Evolutionary conservation across 169 alveolate species (phyloP).

Genomic region (Eimeria tenella): DNA sequence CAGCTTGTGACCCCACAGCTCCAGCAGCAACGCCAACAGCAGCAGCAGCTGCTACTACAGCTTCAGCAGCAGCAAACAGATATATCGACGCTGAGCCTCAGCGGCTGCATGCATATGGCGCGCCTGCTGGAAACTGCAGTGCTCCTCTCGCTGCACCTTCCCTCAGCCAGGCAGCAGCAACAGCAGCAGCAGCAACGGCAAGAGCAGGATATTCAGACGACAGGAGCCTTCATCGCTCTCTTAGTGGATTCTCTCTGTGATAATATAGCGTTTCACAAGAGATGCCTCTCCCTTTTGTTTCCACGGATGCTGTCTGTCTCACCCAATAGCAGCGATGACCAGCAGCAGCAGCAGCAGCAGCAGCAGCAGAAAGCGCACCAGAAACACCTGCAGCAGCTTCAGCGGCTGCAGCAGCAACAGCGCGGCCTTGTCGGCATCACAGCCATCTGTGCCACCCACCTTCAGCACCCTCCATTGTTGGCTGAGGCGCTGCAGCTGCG

Average conservation of each 20-base stretch:
- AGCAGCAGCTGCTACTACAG: neutral
- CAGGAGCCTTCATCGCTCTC: neutral
- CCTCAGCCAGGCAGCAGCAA: neutral
- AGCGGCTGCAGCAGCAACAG: conserved; percentile 41
- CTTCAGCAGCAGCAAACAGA: neutral
- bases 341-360: neutral
- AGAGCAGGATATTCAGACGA: neutral
- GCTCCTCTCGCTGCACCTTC: conserved; percentile 11
- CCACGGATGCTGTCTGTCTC: neutral
- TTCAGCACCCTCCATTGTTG: neutral
- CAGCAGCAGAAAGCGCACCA: neutral
- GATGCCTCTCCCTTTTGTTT: neutral
- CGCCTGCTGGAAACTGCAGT: conserved; percentile 16
- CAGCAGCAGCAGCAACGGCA: neutral
- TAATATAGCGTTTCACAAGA: neutral
- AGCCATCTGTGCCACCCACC: conserved; percentile 35
- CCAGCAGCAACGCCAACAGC: conserved; percentile 10
- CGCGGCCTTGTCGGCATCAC: conserved; percentile 55
- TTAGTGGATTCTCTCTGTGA: neutral
- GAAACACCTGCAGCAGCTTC: neutral
- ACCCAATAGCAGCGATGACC: neutral
- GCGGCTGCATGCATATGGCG: conserved; percentile 48
- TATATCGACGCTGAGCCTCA: neutral
- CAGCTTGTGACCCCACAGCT: conserved; percentile 15
- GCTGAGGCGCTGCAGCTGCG: conserved; percentile 47